Conservation (phyloP, 441 rosid species). For the Populus tomentosa region DNA sequence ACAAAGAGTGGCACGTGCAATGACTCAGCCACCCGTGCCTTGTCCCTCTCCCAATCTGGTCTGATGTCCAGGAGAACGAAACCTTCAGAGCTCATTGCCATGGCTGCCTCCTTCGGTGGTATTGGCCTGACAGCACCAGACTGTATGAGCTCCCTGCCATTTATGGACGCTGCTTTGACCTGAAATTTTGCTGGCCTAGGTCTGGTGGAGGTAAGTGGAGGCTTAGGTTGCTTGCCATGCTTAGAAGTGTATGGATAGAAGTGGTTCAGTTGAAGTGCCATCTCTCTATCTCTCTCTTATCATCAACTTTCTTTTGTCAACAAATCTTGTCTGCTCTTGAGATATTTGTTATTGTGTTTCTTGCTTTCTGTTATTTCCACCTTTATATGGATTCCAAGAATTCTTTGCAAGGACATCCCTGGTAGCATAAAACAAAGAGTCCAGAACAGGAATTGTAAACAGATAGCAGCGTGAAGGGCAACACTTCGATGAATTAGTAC, state of each 20-base stretch:
- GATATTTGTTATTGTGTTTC: background rate
- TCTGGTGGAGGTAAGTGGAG: constrained; percentile 6
- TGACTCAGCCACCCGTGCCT: constrained; percentile 72
- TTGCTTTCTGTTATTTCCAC: background rate
- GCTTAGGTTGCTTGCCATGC: constrained; percentile 15
- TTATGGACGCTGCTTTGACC: constrained; percentile 24
- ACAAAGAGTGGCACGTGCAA: constrained; percentile 77
- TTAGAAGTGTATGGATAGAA: constrained; percentile 17
- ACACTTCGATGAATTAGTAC: background rate
- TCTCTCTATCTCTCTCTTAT: constrained; percentile 16
- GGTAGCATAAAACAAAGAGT: background rate
- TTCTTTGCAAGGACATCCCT: background rate
- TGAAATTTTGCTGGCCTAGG: constrained; percentile 19
- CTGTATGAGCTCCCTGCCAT: constrained; percentile 48
- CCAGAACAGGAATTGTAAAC: background rate
- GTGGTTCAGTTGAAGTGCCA: constrained; percentile 42
- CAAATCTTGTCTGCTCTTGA: background rate
- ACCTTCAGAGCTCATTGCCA: constrained; percentile 47
- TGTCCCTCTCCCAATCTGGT: constrained; percentile 80
- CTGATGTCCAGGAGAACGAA: constrained; percentile 68
- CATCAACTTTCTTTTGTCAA: background rate
- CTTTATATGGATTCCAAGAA: background rate
- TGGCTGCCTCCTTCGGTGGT: constrained; percentile 53
- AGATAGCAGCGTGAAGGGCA: background rate
- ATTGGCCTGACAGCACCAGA: constrained; percentile 62